Base-by-base conservation (phyloP, 805 yeast species). In the Candida fluviatilis region DNA sequence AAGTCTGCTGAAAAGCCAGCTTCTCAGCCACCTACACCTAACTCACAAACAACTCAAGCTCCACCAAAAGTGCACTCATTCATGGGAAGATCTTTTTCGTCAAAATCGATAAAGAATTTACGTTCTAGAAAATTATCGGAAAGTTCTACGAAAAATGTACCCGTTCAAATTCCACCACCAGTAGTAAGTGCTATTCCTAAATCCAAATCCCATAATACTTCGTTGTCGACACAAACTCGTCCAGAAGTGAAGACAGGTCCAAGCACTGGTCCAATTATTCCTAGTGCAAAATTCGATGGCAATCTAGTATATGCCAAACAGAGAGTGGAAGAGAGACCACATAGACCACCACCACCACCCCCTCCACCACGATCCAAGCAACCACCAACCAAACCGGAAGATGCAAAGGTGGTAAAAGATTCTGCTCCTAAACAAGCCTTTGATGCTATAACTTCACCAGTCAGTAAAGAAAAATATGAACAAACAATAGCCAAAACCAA, bases 331-430 rank as follows among this genome's bases (percentile, higher is more conserved):
- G 68, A 63, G 12, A 60, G 51, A 35, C 39, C 61, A 4, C 71
- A 64, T 39, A 47, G 71, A 35, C 64, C 71, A 4, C 68, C 73
- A 16, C 73, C 73, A 4, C 71, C 73, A 16, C 72, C 73, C 3
- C 72, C 70, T 19, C 25, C 39, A 5, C 25, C 16, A 23, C 24
- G 5, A 4, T 11, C 5, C 13, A 27, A 29, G 10, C 37, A 15
- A 29, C 26, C 32, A 18, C 38, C 32, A 8, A 18, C 34, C 25
- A 12, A 31, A 31, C 23, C 34, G 7, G 12, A 18, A 24, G 30
- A n/a, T n/a, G n/a, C n/a, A n/a, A 64, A 40, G 66, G 57, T 31
- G 63, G 63, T 13, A 3, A 65, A 61, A 13, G 25, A 21, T 21
- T 28, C 39, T 18, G 35, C 39, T 19, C 28, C 43, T 35, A 39